Evolutionary conservation across 106 monocot species (phyloP).

Genomic region (Allium cepa): DNA sequence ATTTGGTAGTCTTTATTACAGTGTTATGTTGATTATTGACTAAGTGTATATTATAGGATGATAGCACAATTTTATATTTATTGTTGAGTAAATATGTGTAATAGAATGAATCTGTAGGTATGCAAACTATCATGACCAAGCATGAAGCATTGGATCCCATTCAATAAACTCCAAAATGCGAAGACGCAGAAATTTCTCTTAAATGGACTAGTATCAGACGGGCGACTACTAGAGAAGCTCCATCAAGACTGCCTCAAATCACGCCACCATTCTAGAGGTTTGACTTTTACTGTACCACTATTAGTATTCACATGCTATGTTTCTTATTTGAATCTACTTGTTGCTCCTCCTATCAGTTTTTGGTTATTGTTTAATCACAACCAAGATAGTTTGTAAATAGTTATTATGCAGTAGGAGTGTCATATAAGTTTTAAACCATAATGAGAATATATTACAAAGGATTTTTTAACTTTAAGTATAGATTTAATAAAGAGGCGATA

Average conservation of each 20-base stretch:
- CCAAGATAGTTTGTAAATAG: background rate
- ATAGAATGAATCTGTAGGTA: too few species aligned
- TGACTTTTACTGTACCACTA: slow-evolving; percentile 52
- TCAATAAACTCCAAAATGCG: slow-evolving; percentile 97
- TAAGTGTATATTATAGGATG: too few species aligned
- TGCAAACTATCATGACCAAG: slow-evolving; percentile 10
- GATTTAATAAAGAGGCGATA: too few species aligned
- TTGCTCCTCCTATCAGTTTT: too few species aligned
- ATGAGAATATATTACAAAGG: background rate
- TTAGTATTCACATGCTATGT: too few species aligned
- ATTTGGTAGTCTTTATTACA: background rate
- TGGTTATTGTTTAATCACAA: too few species aligned
- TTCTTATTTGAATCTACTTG: background rate
- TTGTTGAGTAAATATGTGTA: too few species aligned
- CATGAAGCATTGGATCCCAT: slow-evolving; percentile 99
- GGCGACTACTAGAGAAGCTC: slow-evolving; percentile 96
- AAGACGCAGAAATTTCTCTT: slow-evolving; percentile 24
- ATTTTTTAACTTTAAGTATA: too few species aligned
- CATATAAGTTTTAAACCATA: background rate
- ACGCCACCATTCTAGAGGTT: slow-evolving; percentile 22
- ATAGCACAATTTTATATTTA: too few species aligned
- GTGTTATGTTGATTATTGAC: too few species aligned
- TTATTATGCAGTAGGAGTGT: background rate
- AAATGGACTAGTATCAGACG: slow-evolving; percentile 75
- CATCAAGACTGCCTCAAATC: slow-evolving; percentile 69